Evolutionary conservation across 495 filamentous ascomycete species (phyloP), one percentile per base, ranked within the genome.

Genomic region (Apiosordaria backusii): DNA sequence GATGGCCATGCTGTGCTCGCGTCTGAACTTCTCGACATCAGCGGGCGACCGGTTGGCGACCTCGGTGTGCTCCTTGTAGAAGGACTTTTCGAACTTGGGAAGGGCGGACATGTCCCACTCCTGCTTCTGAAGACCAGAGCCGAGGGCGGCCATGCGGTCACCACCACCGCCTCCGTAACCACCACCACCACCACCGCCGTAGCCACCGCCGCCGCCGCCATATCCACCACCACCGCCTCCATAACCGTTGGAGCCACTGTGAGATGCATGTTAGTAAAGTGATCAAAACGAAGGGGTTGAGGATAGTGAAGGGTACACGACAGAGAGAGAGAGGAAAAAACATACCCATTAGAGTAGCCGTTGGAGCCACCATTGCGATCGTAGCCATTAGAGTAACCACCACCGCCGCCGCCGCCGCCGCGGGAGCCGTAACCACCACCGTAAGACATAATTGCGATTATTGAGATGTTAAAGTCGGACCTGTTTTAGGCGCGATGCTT

Each of bases 61-160:
- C 65, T 86, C 84, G 4, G 88, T 85, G 72, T 94, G 87, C 80
- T 98, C 95, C 80, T 97, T 96, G 84, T 99, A 99, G 84, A 99
- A 99, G 25, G 90, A 92, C 82, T 99, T 99, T 75, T 99, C 95
- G 78, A 99, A 99, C 80, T 97, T 97, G 68, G 95, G 93, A 23
- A 99, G 74, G 24, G 88, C 80, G 76, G 77, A 80, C 19, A 93
- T 72, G 78, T 99, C 94, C 89, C 90, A 97, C 54, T 86, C 84
- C 71, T 96, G 95, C 69, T 88, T 87, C 82, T 95, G 91, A 63
- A 98, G 82, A 69, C 86, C 85, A 63, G 90, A 86, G 69, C 95
- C 95, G 62, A 99, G 90, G 78, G 90, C 89, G 70, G 88, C 89
- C 95, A 99, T 99, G 74, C 90, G 88, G 80, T 99, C 95, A 78